Base-by-base conservation (phyloP, 140 eudicot genomes). In the Erigeron philadelphicus region DNA sequence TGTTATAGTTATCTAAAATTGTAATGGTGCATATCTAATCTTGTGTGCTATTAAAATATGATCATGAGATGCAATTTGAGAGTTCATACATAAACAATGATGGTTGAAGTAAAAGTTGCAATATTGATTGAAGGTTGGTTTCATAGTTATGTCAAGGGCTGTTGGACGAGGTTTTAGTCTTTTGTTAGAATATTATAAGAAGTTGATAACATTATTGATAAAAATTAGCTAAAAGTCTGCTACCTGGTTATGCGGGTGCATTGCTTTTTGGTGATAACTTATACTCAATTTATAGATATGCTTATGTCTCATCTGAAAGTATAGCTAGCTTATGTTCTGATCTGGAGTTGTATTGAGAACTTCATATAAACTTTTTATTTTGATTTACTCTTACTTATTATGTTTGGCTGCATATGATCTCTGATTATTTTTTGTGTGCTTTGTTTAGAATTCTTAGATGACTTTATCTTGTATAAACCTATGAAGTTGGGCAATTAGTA, bases 41-140 rank as follows among this genome's bases (percentile, higher is more conserved):
- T 54, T 54, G 18, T 54, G 3, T 55, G 47, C 53, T 66, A 11
- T 61, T 18, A 38, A 73, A 70, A 38, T 69, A 64, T 41, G 44
- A 19, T n/a, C 31, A 43, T 46, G 23, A 44, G 65, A 11, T 68
- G 74, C 61, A 55, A 49, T 47, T 45, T 62, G 56, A 66, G 81
- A 56, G 74, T 54, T 0, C 40, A 19, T 46, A 21, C 58, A 15
- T 78, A 42, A 66, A n/a, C 49, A 53, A 46, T 57, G 58, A 13
- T 55, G 69, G 45, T 21, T 78, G 81, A 64, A 72, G 72, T 60
- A 40, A 12, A 10, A 72, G 54, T 48, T 65, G 15, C 59, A 15
- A 11, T 23, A 47, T 67, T 47, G 44, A 6, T 60, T 54, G 59
- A 61, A 57, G 68, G 42, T 62, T 8, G 23, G 41, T 8, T 8